A percentile compares a stretch with the other conserved stretches of the same genome.
phyloP scores from a whole-genome alignment of 2,329 filamentous ascomycete species.

The Leptographium procerum region DNA sequence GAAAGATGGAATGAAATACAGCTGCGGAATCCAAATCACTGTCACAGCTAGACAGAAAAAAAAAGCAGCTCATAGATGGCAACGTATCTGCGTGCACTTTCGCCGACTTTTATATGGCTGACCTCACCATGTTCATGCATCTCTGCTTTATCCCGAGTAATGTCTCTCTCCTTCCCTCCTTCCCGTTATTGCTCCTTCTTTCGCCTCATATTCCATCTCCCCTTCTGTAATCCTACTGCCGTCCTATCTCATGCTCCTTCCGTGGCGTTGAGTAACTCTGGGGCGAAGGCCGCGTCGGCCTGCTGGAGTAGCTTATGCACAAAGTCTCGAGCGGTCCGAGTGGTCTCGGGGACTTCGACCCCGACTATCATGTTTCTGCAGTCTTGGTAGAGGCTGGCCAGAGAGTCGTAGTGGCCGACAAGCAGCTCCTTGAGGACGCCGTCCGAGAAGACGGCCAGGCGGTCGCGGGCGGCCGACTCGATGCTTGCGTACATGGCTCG shows the following conservation, averaged over 20 bases:
- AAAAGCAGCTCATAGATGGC: not conserved
- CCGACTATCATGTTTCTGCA: slow-evolving; percentile 40
- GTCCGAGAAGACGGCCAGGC: slow-evolving; percentile 25
- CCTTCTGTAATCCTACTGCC: not conserved
- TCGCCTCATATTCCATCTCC: not conserved
- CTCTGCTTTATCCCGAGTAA: not conserved
- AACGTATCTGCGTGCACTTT: not conserved
- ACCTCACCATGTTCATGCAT: not conserved
- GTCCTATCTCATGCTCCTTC: not conserved
- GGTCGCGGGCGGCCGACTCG: slow-evolving; percentile 25
- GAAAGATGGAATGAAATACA: not conserved
- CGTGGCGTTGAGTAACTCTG: not conserved
- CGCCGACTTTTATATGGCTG: not conserved
- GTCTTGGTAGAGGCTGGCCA: slow-evolving; percentile 39
- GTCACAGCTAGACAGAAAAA: not conserved
- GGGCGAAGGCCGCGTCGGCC: slow-evolving; percentile 9
- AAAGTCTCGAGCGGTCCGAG: slow-evolving; percentile 2
- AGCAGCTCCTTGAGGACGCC: slow-evolving; percentile 25
- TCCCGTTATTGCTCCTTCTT: not conserved
- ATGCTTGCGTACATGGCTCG: slow-evolving; percentile 38
- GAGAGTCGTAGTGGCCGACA: slow-evolving; percentile 35
- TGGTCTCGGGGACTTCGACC: slow-evolving; percentile 9
- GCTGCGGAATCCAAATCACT: not conserved
- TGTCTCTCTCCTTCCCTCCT: not conserved
- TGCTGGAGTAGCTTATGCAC: slow-evolving; percentile 5